Conservation (phyloP, 1,139 yeast species). For the Casaregolazyma suthepensis region DNA sequence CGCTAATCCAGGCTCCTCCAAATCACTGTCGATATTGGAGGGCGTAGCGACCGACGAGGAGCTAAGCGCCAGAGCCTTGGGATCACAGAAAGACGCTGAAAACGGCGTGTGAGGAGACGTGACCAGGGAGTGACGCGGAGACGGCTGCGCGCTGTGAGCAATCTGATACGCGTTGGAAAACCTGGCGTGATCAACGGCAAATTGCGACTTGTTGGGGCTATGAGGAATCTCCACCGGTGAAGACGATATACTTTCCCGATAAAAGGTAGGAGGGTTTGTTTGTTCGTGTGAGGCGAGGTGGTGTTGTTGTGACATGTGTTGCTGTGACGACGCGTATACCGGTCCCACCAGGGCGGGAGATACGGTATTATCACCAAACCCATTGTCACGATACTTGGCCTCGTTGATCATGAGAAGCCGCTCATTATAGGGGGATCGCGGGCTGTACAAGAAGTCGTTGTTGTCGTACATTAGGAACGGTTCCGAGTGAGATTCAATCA, state of each 20-base stretch:
- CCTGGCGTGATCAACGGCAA: neutral
- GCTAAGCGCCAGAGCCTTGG: constrained; percentile 20
- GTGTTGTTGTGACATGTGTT: neutral
- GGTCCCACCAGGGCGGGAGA: neutral
- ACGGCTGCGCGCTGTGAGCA: neutral
- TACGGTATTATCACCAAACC: neutral
- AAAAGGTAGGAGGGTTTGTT: neutral
- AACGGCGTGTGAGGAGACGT: constrained; percentile 5
- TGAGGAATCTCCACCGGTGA: neutral
- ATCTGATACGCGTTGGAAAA: neutral
- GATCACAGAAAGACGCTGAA: constrained; percentile 19
- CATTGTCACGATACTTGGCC: neutral
- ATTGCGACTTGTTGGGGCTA: neutral
- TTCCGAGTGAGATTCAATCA: neutral
- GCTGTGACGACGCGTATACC: neutral
- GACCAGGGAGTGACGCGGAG: constrained; percentile 3
- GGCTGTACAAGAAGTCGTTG: neutral
- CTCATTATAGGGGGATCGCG: neutral
- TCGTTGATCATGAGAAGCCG: neutral
- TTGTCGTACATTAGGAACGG: neutral
- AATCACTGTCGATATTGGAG: neutral
- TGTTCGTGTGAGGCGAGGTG: neutral
- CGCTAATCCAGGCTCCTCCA: neutral
- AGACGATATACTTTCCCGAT: neutral
- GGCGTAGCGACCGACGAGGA: constrained; percentile 4